phyloP scores from a whole-genome alignment of 2,329 filamentous ascomycete genomes.

The Waltergamsia citrina region DNA sequence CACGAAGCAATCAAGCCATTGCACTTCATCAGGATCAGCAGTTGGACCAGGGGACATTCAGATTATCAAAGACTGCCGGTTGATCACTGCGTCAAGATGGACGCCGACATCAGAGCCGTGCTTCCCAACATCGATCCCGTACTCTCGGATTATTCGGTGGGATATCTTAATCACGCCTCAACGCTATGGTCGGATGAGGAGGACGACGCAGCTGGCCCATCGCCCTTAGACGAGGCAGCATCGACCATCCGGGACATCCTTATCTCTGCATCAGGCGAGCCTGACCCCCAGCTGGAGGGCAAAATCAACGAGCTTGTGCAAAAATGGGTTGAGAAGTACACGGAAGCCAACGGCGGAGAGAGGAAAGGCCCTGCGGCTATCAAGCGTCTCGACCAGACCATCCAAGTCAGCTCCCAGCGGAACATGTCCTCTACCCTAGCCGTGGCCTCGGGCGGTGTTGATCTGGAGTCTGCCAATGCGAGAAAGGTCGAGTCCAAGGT shows the following conservation, averaged over 20 bases:
- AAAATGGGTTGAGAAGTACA: conserved; percentile 81
- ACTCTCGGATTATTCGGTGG: conserved; percentile 85
- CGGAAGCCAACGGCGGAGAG: conserved; percentile 62
- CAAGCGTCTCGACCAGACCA: conserved; percentile 82
- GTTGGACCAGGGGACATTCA: too few relatives aligned
- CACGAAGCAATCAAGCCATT: too few relatives aligned
- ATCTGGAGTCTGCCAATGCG: conserved; percentile 85
- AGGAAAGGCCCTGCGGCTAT: conserved; percentile 66
- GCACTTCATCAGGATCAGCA: too few relatives aligned
- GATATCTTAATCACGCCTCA: conserved; percentile 89
- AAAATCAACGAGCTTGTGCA: conserved; percentile 76
- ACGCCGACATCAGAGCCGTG: conserved; percentile 75
- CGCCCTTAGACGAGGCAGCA: conserved; percentile 78
- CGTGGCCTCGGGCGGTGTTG: conserved; percentile 73
- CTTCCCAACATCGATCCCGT: conserved; percentile 83
- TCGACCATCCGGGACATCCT: conserved; percentile 78
- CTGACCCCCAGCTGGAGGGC: conserved; percentile 60
- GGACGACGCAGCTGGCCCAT: conserved; percentile 49
- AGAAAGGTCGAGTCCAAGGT: conserved; percentile 96
- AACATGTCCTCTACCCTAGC: conserved; percentile 96
- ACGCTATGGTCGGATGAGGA: conserved; percentile 69
- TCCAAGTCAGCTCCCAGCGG: conserved; percentile 86
- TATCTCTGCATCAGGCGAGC: conserved; percentile 83
- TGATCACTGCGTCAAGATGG: conserved; percentile 47
- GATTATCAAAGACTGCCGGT: too few relatives aligned